Base-by-base conservation (phyloP, 805 yeast species). In the Martiniozyma abietophila region DNA sequence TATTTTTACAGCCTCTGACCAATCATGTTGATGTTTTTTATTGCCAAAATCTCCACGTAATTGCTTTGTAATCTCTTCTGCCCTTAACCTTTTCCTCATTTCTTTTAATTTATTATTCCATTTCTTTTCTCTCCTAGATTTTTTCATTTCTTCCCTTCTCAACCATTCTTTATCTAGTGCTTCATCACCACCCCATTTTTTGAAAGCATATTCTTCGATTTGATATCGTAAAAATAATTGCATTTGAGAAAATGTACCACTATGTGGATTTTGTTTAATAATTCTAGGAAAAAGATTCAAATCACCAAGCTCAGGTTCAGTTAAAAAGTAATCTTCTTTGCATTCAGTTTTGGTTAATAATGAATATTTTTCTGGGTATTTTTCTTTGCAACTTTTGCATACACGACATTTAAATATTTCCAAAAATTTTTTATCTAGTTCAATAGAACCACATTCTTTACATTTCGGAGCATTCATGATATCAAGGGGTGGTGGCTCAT, bases 271-370 rank as follows among this genome's bases (percentile, higher is more conserved):
- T 3, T 95, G 85, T 47, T 88, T 83, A 42, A 86, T 95, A 40
- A 89, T 61, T 42, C 92, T 72, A 8, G 80, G 80, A 40, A 92
- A 63, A 17, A 88, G 57, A 2, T 55, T 63, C 5, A 57, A 58
- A 53, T 92, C 98, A 34, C 72, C 68, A 27, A 92, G 65, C 53
- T 92, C 98, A 1, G 96, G 92, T 31, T 92, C 98, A 0, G 99
- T 92, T 19, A 92, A 56, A 27, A 92, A 69, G 54, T 92, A 92
- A 59, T 92, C 99, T 46, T 82, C 89, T 26, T 76, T 72, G 55
- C 96, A 86, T 58, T 92, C 99, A 0, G 99, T 92, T 58, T 92
- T 92, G 6, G 99, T 92, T 33, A 92, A 59, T 15, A 92, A 57
- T 0, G 97, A 74, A 54, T 89, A 92, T 50, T 92, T 92, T 25